Evolutionary conservation across 768 basidiomycete species (phyloP).

Genomic region (Tulasnella sp.): DNA sequence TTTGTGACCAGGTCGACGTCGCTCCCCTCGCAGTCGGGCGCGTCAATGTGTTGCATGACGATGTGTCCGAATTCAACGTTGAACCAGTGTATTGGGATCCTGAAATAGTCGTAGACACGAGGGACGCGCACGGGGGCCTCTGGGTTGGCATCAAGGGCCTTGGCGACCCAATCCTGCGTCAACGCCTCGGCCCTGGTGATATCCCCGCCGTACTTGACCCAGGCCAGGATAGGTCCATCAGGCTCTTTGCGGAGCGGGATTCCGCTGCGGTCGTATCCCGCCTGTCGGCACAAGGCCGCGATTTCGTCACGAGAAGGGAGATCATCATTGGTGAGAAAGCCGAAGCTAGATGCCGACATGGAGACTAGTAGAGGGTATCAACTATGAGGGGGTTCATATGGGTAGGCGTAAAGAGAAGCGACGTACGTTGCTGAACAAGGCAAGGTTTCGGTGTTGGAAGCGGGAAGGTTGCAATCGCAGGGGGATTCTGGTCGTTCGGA

Average conservation of each 20-base stretch:
- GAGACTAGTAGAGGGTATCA: not conserved
- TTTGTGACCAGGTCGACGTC: not conserved
- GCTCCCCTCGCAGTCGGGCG: not conserved
- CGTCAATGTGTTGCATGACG: constrained; percentile 9
- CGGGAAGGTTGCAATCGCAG: too few relatives aligned
- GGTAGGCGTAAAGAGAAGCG: not conserved
- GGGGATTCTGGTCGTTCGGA: too few relatives aligned
- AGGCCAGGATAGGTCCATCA: not conserved
- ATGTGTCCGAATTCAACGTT: not conserved
- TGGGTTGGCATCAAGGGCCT: not conserved
- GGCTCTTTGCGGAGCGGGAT: not conserved
- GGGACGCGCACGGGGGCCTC: constrained; percentile 1
- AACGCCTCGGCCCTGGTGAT: constrained; percentile 1
- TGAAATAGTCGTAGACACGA: constrained; percentile 7
- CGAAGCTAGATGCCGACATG: not conserved
- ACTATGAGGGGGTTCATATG: not conserved
- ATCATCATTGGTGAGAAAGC: not conserved
- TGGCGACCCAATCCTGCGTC: constrained; percentile 9
- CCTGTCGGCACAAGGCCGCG: not conserved
- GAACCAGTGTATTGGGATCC: not conserved
- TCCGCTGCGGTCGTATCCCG: not conserved
- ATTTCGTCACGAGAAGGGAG: not conserved
- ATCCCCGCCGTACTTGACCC: not conserved
- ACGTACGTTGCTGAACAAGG: not conserved
- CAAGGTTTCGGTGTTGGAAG: too few relatives aligned